Evolutionary conservation across 441 rosid species (phyloP), one percentile per base, ranked within the genome.

Genomic region (Erysimum cheiri): DNA sequence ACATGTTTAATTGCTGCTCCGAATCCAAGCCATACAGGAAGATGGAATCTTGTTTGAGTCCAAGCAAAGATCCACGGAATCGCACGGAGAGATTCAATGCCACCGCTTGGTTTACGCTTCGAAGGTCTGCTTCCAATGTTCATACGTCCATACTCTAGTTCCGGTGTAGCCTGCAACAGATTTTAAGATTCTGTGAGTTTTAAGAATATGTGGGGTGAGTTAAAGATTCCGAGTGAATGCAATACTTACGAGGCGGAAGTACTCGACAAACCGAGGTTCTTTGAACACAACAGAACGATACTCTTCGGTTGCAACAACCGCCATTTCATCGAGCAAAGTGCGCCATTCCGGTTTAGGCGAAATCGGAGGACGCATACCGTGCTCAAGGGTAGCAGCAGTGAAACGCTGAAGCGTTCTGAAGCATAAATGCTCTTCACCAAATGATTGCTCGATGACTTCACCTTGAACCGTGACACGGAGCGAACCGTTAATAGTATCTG

Each of bases 31-130:
- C 99, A 95, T 4, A 92, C 92, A 1, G 98, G 97, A 44, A 92
- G 94, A 80, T 92, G 97, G 77, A 95, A 94, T 82, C 98, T 86
- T 17, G 98, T 94, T 66, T 91, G 98, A 0, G 96, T 91, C 98
- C 98, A 94, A 6, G 99, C 98, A 80, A 95, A 95, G 74, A 95
- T 92, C 99, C 99, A 92, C 0, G 98, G 98, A 62, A 95, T 95
- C 5, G 99, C 99, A 69, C 99, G 92, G 3, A 95, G 97, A 48
- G 97, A 92, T 78, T 92, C 95, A 0, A 95, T 95, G 31, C 99
- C 99, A 1, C 98, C 98, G 35, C 94, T 92, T 41, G 96, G 97
- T 80, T 90, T 95, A 63, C 98, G 50, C 82, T 92, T 95, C 3
- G 98, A 85, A 71, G 99, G 97, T 54, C 96, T 89, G 64, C 99